Conservation (phyloP, 371 early-diverging fungal genomes). For the Lichtheimia ramosa region DNA sequence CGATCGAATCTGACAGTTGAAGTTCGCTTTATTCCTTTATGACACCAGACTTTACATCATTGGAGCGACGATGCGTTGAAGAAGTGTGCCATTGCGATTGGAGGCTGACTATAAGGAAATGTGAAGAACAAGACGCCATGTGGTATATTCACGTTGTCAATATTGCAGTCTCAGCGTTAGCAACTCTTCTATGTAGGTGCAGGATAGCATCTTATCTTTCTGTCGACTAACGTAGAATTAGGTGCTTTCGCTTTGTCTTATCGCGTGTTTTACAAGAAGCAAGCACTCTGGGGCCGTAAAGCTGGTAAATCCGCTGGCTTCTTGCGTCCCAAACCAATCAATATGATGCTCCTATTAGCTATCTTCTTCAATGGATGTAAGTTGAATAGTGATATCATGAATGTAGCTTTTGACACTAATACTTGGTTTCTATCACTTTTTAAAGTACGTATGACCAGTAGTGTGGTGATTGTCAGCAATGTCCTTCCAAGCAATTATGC, state of each 20-base stretch:
- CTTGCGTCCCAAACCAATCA: background rate
- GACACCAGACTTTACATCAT: background rate
- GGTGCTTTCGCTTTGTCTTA: background rate
- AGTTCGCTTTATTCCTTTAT: no score
- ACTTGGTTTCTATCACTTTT: background rate
- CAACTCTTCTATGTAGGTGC: background rate
- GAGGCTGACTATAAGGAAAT: background rate
- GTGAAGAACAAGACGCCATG: background rate
- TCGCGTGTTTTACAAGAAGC: background rate
- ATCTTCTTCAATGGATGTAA: background rate
- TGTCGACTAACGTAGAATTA: background rate
- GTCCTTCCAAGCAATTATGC: background rate
- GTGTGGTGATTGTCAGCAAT: background rate
- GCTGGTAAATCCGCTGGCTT: background rate
- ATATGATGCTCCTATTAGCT: background rate
- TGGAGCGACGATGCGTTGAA: background rate
- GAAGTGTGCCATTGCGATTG: background rate
- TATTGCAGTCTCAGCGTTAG: background rate
- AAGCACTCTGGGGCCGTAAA: background rate
- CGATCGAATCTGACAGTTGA: background rate
- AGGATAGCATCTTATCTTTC: background rate
- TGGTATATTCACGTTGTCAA: background rate
- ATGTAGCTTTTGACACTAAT: background rate
- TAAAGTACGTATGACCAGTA: background rate
- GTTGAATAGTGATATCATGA: background rate